Conservation (phyloP, 306 rosid species). For the Prunus armeniaca region DNA sequence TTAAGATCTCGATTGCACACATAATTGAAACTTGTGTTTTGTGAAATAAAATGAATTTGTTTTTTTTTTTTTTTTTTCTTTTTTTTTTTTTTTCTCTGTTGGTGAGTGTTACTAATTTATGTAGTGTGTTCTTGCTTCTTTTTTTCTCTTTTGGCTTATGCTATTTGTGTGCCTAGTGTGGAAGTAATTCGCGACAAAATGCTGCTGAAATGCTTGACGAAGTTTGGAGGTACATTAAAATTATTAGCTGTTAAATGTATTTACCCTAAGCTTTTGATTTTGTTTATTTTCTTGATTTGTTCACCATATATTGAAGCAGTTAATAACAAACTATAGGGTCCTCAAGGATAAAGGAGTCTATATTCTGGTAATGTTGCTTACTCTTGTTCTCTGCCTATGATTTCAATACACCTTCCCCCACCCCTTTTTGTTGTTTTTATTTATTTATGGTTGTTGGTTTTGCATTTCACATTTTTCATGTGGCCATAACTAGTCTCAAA, state of each 20-base stretch:
- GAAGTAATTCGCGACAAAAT: constrained; percentile 59
- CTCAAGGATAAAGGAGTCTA: constrained; percentile 89
- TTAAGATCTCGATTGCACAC: neutral
- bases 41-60: too few species aligned
- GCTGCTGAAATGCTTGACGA: constrained; percentile 80
- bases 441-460: neutral
- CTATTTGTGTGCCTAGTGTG: constrained; percentile 55
- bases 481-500: constrained; percentile 24
- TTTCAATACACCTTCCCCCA: neutral
- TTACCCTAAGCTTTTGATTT: constrained; percentile 20
- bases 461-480: neutral
- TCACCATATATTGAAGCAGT: constrained; percentile 88
- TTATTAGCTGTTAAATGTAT: constrained; percentile 26
- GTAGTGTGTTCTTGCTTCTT: constrained; percentile 32
- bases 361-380: constrained; percentile 56
- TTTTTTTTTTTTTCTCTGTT: constrained; percentile 47
- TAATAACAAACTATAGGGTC: constrained; percentile 92
- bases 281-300: constrained; percentile 66
- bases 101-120: constrained; percentile 34
- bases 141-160: constrained; percentile 13
- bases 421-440: neutral
- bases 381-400: neutral
- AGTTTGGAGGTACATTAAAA: constrained; percentile 71
- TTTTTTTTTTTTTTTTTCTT: constrained; percentile 37
- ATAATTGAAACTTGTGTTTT: neutral